Percentiles rank a stretch among this genome's conserved stretches.
phyloP scores from a whole-genome alignment of 345 rosid genomes.

The Hevea brasiliensis region DNA sequence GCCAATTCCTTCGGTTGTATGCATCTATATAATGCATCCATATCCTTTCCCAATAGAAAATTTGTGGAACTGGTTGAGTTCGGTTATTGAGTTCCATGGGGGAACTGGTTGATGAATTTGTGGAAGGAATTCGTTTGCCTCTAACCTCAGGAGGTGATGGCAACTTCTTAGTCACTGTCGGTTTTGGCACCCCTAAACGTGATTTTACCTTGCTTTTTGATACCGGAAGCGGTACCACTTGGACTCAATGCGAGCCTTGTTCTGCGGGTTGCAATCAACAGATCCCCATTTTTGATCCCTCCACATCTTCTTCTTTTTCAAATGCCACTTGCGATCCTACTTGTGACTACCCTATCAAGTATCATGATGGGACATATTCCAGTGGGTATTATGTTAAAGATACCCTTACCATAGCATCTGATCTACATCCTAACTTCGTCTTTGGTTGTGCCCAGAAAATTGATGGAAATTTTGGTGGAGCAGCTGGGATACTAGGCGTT shows the following conservation, averaged over 20 bases:
- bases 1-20: no score
- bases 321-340: slow-evolving; percentile 11
- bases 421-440: not conserved
- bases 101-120: not conserved
- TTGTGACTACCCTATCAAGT: not conserved
- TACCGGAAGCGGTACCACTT: slow-evolving; percentile 32
- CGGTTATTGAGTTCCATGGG: not conserved
- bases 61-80: no score
- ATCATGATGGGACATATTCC: slow-evolving; percentile 17
- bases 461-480: not conserved
- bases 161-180: not conserved
- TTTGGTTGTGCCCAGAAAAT: slow-evolving; percentile 30
- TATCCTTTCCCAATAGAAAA: no score
- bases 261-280: not conserved
- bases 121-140: not conserved
- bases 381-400: slow-evolving; percentile 19
- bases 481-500: slow-evolving; percentile 22
- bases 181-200: slow-evolving; percentile 26
- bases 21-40: no score
- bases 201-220: slow-evolving; percentile 24
- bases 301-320: slow-evolving; percentile 20
- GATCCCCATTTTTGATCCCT: slow-evolving; percentile 19
- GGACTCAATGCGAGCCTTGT: slow-evolving; percentile 23
- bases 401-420: slow-evolving; percentile 15
- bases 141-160: not conserved